Evolutionary conservation across 176 grass and related monocot genomes (phyloP).

Genomic region (Musa acuminata): DNA sequence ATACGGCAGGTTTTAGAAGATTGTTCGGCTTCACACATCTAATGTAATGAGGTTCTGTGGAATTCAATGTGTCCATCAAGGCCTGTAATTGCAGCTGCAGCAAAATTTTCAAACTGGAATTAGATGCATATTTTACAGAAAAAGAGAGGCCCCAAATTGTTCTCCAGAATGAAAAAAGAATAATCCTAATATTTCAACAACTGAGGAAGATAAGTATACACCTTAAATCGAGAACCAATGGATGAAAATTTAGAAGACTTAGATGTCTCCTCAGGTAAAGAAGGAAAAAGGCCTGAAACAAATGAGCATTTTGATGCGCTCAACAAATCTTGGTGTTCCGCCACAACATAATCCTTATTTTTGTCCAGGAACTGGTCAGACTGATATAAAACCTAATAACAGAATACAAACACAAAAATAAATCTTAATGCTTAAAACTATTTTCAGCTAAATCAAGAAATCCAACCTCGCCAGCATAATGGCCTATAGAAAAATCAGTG

Average conservation of each 20-base stretch:
- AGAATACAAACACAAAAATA: slow-evolving; percentile 16
- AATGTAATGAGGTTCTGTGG: slow-evolving; percentile 96
- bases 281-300: slow-evolving; percentile 81
- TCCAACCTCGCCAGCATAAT: slow-evolving; percentile 90
- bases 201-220: slow-evolving; percentile 15
- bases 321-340: slow-evolving; percentile 91
- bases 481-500: slow-evolving; percentile 84
- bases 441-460: slow-evolving; percentile 17
- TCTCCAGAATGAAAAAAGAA: neutral
- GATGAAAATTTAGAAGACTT: slow-evolving; percentile 98
- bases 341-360: slow-evolving; percentile 98
- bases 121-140: slow-evolving; percentile 9
- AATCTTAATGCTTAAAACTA: slow-evolving; percentile 3
- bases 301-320: slow-evolving; percentile 88
- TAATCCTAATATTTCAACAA: neutral
- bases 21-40: slow-evolving; percentile 99
- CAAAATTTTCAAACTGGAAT: slow-evolving; percentile 23
- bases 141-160: neutral
- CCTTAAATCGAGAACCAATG: slow-evolving; percentile 96
- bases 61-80: slow-evolving; percentile 96
- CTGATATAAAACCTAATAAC: slow-evolving; percentile 69
- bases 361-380: slow-evolving; percentile 96
- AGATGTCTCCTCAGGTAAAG: slow-evolving; percentile 62
- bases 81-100: slow-evolving; percentile 90
- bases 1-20: slow-evolving; percentile 84